A percentile compares a stretch with the other conserved stretches of the same genome.
Evolutionary conservation across 1,284 basidiomycete genomes (phyloP).

Genomic region (Pterulicium gracile): DNA sequence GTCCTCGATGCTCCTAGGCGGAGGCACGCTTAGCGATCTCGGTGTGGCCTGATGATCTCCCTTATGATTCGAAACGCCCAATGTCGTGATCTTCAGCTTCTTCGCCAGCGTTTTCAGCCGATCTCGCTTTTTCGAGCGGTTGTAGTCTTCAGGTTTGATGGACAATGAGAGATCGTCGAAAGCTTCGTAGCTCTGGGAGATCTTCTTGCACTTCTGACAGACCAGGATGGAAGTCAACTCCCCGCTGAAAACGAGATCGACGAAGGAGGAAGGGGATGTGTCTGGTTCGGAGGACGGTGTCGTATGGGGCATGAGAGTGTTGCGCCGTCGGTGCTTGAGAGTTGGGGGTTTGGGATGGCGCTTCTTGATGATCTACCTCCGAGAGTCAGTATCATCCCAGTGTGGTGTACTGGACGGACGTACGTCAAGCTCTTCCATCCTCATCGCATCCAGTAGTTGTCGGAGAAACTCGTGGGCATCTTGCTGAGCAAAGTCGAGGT

Average conservation of each 20-base stretch:
- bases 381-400: constrained; percentile 9
- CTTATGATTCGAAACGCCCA: constrained; percentile 2
- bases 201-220: constrained; percentile 86
- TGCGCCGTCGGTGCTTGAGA: constrained; percentile 28
- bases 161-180: constrained; percentile 88
- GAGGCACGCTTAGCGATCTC: constrained; percentile 43
- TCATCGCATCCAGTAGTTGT: constrained; percentile 85
- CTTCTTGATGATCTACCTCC: constrained; percentile 67
- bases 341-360: constrained; percentile 46
- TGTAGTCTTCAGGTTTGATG: constrained; percentile 73
- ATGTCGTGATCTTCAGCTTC: constrained; percentile 32
- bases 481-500: constrained; percentile 85
- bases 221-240: constrained; percentile 83
- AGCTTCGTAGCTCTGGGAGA: constrained; percentile 87
- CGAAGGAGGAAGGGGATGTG: constrained; percentile 39
- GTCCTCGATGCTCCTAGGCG: constrained; percentile 18
- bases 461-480: constrained; percentile 91
- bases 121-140: constrained; percentile 56
- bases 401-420: constrained; percentile 20
- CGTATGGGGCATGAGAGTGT: constrained; percentile 16
- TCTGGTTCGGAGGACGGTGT: constrained; percentile 4
- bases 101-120: constrained; percentile 62
- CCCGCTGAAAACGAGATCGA: constrained; percentile 86
- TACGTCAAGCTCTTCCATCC: constrained; percentile 91
- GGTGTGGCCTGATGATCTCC: constrained; percentile 16